Percentiles rank a stretch among this genome's conserved stretches.
Conservation (phyloP, 495 filamentous ascomycete genomes). For the Haplographium delicatum region DNA sequence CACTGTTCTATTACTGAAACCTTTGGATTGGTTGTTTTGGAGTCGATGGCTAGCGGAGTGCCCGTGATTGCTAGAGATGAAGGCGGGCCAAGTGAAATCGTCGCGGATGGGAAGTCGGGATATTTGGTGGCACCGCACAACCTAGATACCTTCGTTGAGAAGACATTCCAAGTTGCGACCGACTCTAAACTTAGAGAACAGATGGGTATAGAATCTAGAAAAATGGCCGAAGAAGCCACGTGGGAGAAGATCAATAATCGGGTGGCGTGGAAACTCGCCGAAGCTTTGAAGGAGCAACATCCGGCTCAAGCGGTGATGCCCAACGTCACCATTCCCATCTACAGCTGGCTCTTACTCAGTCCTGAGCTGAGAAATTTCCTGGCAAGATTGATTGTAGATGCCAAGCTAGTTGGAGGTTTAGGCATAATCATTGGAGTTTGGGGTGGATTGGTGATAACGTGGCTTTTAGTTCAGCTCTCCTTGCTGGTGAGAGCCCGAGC, state of each 20-base stretch:
- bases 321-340: conserved; percentile 17
- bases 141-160: conserved; percentile 44
- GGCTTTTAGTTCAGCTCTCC: conserved; percentile 16
- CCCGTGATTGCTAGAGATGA: conserved; percentile 59
- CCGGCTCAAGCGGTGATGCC: not conserved
- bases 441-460: conserved; percentile 30
- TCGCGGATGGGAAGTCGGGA: conserved; percentile 48
- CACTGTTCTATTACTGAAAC: conserved; percentile 64
- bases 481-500: conserved; percentile 10
- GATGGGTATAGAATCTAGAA: conserved; percentile 37
- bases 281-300: conserved; percentile 34
- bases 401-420: conserved; percentile 30
- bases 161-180: conserved; percentile 35
- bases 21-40: conserved; percentile 59
- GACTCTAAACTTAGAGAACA: conserved; percentile 33
- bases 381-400: conserved; percentile 14
- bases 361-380: conserved; percentile 15
- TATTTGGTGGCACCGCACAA: conserved; percentile 52
- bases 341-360: conserved; percentile 21
- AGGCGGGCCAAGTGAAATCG: conserved; percentile 59
- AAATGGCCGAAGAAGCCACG: conserved; percentile 51
- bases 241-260: conserved; percentile 62
- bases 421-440: conserved; percentile 35
- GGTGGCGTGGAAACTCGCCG: conserved; percentile 52
- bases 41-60: conserved; percentile 61